These are phyloP conservation scores for Graphilbum ipis-grandicollis DNA, from an alignment of 2,329 filamentous ascomycete species.

Conservation along the genomic window DNA sequence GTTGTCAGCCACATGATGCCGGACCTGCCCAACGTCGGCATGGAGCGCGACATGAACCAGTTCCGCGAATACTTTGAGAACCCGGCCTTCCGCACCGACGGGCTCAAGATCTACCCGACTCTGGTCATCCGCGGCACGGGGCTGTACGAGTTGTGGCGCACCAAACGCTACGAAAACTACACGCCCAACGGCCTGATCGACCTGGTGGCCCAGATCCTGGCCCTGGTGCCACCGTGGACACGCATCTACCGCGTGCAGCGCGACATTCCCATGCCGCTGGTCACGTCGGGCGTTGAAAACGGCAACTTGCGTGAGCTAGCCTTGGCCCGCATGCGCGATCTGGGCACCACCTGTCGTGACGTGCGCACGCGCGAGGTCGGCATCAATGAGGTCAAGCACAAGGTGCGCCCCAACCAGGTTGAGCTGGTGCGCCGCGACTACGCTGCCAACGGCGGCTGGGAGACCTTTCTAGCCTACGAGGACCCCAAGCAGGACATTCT, in stretches of 20 bases:
- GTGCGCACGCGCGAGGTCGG: slow-evolving; percentile 93
- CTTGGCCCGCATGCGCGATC: slow-evolving; percentile 96
- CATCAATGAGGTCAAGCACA: slow-evolving; percentile 98
- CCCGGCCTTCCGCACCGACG: slow-evolving; percentile 88
- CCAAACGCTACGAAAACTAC: slow-evolving; percentile 94
- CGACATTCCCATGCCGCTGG: slow-evolving; percentile 98
- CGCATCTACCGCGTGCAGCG: slow-evolving; percentile 96
- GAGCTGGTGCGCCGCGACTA: slow-evolving; percentile 92
- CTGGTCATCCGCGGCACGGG: slow-evolving; percentile 93
- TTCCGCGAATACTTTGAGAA: slow-evolving; percentile 98
- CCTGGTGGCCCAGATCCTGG: slow-evolving; percentile 87
- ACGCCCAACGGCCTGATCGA: slow-evolving; percentile 94
- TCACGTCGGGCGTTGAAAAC: slow-evolving; percentile 97
- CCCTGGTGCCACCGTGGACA: slow-evolving; percentile 91
- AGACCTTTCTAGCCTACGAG: slow-evolving; percentile 95
- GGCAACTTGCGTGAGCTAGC: slow-evolving; percentile 89
- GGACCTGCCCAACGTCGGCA: slow-evolving; percentile 90
- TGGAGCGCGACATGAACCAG: slow-evolving; percentile 93
- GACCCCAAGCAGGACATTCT: slow-evolving; percentile 97
- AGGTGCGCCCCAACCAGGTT: slow-evolving; percentile 89
- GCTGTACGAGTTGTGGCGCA: slow-evolving; percentile 93
- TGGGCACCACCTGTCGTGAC: slow-evolving; percentile 90
- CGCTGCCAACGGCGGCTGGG: slow-evolving; percentile 89
- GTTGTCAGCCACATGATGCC: slow-evolving; percentile 99
- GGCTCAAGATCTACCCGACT: slow-evolving; percentile 94